phyloP scores from a whole-genome alignment of 768 basidiomycete genomes.

The Podaxis sp. region DNA sequence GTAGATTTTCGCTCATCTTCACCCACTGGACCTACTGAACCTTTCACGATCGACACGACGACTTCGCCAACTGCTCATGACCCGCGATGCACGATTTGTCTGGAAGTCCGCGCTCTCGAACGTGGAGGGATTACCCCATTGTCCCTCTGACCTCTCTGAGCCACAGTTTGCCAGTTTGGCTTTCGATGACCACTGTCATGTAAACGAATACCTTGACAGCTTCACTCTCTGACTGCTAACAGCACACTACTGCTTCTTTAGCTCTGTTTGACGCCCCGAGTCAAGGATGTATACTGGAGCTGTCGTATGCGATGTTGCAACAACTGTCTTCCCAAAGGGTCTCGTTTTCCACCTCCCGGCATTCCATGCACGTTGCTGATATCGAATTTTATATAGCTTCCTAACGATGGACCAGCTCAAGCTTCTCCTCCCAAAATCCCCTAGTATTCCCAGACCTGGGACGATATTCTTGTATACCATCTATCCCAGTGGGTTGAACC shows the following conservation, averaged over 20 bases:
- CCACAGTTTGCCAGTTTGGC: slow-evolving; percentile 40
- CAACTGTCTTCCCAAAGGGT: slow-evolving; percentile 29
- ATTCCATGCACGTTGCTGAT: not conserved
- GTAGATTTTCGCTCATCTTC: slow-evolving; percentile 40
- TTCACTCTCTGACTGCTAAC: not conserved
- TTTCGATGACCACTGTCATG: slow-evolving; percentile 42
- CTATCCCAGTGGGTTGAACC: slow-evolving; percentile 19
- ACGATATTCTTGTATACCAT: slow-evolving; percentile 27
- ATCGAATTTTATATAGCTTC: slow-evolving; percentile 20
- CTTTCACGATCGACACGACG: slow-evolving; percentile 38
- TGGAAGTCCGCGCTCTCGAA: slow-evolving; percentile 31
- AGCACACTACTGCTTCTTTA: slow-evolving; percentile 12
- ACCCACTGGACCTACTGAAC: slow-evolving; percentile 40
- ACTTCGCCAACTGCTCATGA: slow-evolving; percentile 36
- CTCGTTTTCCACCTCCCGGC: not conserved
- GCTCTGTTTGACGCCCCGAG: slow-evolving; percentile 28
- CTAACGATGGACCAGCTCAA: slow-evolving; percentile 24
- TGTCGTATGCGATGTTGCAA: slow-evolving; percentile 34
- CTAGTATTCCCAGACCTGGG: slow-evolving; percentile 22
- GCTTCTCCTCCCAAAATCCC: slow-evolving; percentile 19
- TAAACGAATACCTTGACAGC: slow-evolving; percentile 18
- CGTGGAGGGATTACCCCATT: slow-evolving; percentile 32
- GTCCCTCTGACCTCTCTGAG: slow-evolving; percentile 41
- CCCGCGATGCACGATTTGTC: slow-evolving; percentile 27
- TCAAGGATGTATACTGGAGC: slow-evolving; percentile 30